Conservation (phyloP, 2,329 filamentous ascomycete genomes). For the Escovopsis sp. region DNA sequence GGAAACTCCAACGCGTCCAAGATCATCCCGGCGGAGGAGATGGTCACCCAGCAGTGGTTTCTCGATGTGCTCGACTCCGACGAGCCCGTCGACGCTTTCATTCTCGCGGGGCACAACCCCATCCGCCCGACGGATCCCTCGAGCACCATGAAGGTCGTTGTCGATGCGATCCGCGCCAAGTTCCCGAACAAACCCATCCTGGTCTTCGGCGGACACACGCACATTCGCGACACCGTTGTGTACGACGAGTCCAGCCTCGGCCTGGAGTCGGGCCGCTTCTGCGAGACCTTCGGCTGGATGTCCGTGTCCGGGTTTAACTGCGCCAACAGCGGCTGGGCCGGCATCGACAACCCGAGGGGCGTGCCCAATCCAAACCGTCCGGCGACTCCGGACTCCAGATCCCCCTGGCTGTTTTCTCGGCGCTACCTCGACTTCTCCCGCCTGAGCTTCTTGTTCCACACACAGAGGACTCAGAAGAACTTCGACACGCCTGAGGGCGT, state of each 20-base stretch:
- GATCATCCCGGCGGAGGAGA: constrained; percentile 36
- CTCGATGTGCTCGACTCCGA: constrained; percentile 34
- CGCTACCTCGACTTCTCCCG: constrained; percentile 56
- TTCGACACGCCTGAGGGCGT: constrained; percentile 36
- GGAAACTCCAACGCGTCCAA: constrained; percentile 47
- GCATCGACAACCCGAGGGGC: constrained; percentile 19
- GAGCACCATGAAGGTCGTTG: constrained; percentile 30
- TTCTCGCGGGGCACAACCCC: constrained; percentile 50
- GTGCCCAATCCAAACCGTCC: constrained; percentile 24
- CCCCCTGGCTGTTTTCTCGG: constrained; percentile 34
- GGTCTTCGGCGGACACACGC: constrained; percentile 48
- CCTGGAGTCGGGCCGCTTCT: constrained; percentile 49
- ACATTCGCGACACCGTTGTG: constrained; percentile 49
- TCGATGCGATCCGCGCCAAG: constrained; percentile 40
- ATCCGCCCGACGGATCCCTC: constrained; percentile 27
- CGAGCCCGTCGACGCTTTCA: constrained; percentile 45
- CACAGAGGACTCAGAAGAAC: constrained; percentile 29
- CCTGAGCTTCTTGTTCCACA: constrained; percentile 48
- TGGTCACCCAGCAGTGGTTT: constrained; percentile 45
- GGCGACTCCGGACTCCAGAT: constrained; percentile 20
- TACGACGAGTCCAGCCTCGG: constrained; percentile 46
- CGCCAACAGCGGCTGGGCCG: constrained; percentile 25
- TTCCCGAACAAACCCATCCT: constrained; percentile 45
- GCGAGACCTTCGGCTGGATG: constrained; percentile 52
- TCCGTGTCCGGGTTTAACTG: constrained; percentile 44